Percentiles rank a stretch among this genome's conserved stretches.
Conservation (phyloP, 768 basidiomycete genomes). For the Mycena alexandri region DNA sequence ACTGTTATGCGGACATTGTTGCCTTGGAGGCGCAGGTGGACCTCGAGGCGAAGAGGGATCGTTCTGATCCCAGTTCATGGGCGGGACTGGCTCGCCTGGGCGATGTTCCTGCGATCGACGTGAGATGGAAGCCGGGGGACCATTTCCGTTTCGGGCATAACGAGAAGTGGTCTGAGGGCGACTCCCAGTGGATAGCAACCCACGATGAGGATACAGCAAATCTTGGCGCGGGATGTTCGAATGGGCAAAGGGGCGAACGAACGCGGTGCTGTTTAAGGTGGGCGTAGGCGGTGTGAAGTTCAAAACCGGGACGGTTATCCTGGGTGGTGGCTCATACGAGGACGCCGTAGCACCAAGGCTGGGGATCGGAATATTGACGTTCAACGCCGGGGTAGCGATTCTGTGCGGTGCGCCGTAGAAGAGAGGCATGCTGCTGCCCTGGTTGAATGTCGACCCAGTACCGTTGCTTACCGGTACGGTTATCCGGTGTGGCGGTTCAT, state of each 20-base stretch:
- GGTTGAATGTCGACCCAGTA: no score
- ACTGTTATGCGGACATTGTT: no score
- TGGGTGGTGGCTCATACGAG: not conserved
- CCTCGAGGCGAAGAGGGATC: not conserved
- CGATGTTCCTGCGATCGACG: not conserved
- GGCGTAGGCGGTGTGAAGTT: not conserved
- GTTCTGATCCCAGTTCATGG: slow-evolving; percentile 4
- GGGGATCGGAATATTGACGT: no score
- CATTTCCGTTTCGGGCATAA: not conserved
- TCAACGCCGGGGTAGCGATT: no score
- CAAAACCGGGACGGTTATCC: not conserved
- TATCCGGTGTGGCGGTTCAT: no score
- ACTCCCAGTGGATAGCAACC: not conserved
- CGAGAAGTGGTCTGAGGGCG: not conserved
- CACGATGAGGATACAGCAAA: not conserved
- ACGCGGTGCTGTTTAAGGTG: not conserved
- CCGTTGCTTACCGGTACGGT: no score
- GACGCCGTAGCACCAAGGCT: not conserved
- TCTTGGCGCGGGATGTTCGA: not conserved
- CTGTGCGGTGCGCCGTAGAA: no score
- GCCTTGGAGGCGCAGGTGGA: not conserved
- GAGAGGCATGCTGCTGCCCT: no score
- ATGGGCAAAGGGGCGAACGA: no score
- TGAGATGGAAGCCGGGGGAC: not conserved
- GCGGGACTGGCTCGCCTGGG: no score